Conservation (phyloP, 805 yeast genomes). For the Kodamaea hsintzibuensis region DNA sequence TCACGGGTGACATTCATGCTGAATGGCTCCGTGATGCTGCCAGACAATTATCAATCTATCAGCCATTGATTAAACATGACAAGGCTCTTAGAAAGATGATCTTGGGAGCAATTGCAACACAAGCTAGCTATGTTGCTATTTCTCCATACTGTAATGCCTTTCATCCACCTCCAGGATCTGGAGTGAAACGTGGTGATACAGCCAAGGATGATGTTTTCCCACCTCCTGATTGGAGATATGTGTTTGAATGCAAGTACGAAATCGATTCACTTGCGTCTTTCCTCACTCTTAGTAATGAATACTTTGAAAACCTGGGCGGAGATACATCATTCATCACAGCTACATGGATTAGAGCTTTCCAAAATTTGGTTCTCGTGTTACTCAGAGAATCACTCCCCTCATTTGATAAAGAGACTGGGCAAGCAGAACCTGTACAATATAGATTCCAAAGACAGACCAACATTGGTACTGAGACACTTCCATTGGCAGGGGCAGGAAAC, state of each 20-base stretch:
- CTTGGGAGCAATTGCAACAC: conserved; percentile 79
- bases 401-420: conserved; percentile 51
- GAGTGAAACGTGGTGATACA: conserved; percentile 49
- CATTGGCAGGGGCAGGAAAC: conserved; percentile 77
- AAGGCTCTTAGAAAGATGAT: conserved; percentile 50
- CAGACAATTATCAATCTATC: conserved; percentile 76
- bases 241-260: conserved; percentile 90
- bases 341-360: conserved; percentile 61
- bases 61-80: conserved; percentile 58
- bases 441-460: conserved; percentile 73
- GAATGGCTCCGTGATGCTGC: conserved; percentile 92
- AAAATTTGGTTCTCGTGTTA: conserved; percentile 52
- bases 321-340: conserved; percentile 49
- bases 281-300: conserved; percentile 71
- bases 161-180: conserved; percentile 71
- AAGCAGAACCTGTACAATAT: conserved; percentile 52
- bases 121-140: conserved; percentile 58
- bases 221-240: conserved; percentile 64
- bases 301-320: conserved; percentile 50
- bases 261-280: conserved; percentile 84
- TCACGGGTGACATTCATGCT: conserved; percentile 92
- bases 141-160: conserved; percentile 91
- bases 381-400: conserved; percentile 63
- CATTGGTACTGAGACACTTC: conserved; percentile 78
- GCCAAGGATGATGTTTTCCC: conserved; percentile 70